A percentile compares a stretch with the other conserved stretches of the same genome.
These are phyloP conservation scores for Rutstroemia sp. DNA, from an alignment of 2,329 filamentous ascomycete species.

Conservation along the genomic window DNA sequence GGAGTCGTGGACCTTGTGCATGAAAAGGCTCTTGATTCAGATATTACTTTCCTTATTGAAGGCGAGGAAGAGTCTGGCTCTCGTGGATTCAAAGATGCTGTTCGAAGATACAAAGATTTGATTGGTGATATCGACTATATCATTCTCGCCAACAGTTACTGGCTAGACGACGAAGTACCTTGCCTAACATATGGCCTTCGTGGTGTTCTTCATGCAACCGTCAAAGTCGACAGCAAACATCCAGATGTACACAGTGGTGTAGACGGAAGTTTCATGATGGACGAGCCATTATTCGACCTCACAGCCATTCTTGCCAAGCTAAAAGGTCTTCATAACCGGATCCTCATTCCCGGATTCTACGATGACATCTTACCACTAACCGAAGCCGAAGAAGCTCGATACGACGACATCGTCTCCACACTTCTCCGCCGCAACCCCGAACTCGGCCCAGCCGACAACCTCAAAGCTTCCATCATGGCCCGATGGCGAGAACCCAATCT, in stretches of 20 bases:
- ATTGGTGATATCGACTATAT: constrained; percentile 95
- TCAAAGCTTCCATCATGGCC: constrained; percentile 82
- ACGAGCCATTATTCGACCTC: constrained; percentile 88
- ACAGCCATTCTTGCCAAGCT: constrained; percentile 75
- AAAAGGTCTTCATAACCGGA: constrained; percentile 70
- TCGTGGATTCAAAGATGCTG: constrained; percentile 77
- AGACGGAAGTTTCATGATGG: constrained; percentile 84
- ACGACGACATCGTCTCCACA: constrained; percentile 74
- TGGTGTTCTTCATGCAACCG: constrained; percentile 86
- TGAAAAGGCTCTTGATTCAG: constrained; percentile 74
- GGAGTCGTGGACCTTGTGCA: constrained; percentile 85
- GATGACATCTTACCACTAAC: constrained; percentile 73
- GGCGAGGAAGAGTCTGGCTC: constrained; percentile 96
- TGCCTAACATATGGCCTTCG: constrained; percentile 92
- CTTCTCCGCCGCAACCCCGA: constrained; percentile 65
- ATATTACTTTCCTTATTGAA: constrained; percentile 91
- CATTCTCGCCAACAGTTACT: constrained; percentile 93
- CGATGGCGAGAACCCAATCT: constrained; percentile 93
- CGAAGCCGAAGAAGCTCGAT: constrained; percentile 68
- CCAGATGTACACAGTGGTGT: constrained; percentile 94
- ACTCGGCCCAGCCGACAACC: constrained; percentile 50
- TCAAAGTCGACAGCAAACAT: constrained; percentile 77
- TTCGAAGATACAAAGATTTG: constrained; percentile 69
- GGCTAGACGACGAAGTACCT: constrained; percentile 92
- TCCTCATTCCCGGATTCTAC: constrained; percentile 85